phyloP scores from a whole-genome alignment of 345 rosid species.

The Schrenkiella parvula region DNA sequence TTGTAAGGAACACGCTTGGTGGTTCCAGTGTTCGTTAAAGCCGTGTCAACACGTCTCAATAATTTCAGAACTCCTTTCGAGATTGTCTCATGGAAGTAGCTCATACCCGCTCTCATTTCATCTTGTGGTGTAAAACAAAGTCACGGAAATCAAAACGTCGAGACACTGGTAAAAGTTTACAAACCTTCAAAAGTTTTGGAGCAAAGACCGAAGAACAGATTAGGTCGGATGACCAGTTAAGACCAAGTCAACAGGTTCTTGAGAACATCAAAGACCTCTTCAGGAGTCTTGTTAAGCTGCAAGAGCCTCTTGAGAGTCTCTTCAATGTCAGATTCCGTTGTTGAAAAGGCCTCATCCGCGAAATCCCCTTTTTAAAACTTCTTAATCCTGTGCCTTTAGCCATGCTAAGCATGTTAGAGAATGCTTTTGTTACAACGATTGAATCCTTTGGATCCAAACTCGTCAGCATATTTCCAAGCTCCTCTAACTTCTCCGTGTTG shows the following conservation, averaged over 20 bases:
- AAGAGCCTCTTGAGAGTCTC: too few relatives aligned
- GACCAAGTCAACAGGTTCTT: too few relatives aligned
- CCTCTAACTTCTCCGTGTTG: conserved; percentile 65
- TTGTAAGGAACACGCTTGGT: conserved; percentile 92
- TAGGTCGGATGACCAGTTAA: too few relatives aligned
- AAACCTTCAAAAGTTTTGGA: too few relatives aligned
- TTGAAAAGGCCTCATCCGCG: too few relatives aligned
- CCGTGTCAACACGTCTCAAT: conserved; percentile 95
- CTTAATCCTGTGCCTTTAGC: conserved; percentile 75
- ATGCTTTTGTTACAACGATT: conserved; percentile 79
- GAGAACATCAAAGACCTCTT: too few relatives aligned
- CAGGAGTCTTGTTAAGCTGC: conserved; percentile 31
- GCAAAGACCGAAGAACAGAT: too few relatives aligned
- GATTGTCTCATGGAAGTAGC: conserved; percentile 98
- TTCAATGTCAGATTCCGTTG: too few relatives aligned
- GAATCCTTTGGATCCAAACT: conserved; percentile 93
- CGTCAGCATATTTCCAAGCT: conserved; percentile 80
- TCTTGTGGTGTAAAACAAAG: conserved; percentile 63
- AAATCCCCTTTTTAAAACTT: too few relatives aligned
- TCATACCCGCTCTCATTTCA: conserved; percentile 99
- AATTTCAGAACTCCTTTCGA: conserved; percentile 99
- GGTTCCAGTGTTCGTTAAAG: conserved; percentile 87
- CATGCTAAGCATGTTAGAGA: conserved; percentile 93
- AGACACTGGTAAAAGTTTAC: too few relatives aligned
- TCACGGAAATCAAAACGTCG: too few relatives aligned